Conservation (phyloP, 805 yeast genomes). For the Kluyveromyces aestuarii region DNA sequence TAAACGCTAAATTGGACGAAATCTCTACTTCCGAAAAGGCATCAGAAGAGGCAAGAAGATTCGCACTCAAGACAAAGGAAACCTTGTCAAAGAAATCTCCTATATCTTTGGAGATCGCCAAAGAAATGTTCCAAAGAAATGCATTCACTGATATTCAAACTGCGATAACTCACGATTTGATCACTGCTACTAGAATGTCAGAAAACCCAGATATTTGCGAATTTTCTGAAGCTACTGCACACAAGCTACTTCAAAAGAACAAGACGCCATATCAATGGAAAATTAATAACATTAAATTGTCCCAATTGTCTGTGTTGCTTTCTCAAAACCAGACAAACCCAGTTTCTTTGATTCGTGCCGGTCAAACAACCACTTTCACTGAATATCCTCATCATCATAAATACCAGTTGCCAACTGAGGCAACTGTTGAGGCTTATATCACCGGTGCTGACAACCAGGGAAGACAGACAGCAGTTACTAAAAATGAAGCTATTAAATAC, state of each 20-base stretch:
- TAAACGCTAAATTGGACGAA: constrained; percentile 42
- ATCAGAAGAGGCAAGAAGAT: constrained; percentile 49
- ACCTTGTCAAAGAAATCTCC: constrained; percentile 62
- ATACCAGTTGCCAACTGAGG: constrained; percentile 74
- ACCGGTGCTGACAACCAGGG: constrained; percentile 60
- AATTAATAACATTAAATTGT: constrained; percentile 29
- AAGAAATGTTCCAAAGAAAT: constrained; percentile 59
- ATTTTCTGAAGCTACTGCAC: constrained; percentile 60
- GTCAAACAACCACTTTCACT: constrained; percentile 31
- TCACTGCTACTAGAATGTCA: constrained; percentile 70
- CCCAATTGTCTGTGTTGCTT: constrained; percentile 16
- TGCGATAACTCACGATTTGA: constrained; percentile 65
- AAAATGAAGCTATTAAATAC: constrained; percentile 54
- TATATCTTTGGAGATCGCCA: constrained; percentile 65
- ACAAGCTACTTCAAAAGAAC: constrained; percentile 52
- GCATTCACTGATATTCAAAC: constrained; percentile 46
- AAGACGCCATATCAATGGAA: constrained; percentile 44
- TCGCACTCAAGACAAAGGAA: constrained; percentile 50
- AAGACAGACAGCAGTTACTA: constrained; percentile 60
- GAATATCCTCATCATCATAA: constrained; percentile 33
- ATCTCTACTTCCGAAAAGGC: constrained; percentile 42
- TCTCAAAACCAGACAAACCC: constrained; percentile 28
- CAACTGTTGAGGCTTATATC: constrained; percentile 53
- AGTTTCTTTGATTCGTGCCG: constrained; percentile 22
- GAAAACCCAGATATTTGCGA: constrained; percentile 40